Base-by-base conservation (phyloP, 2,329 filamentous ascomycete genomes). In the Cercospora zeae-maydis region DNA sequence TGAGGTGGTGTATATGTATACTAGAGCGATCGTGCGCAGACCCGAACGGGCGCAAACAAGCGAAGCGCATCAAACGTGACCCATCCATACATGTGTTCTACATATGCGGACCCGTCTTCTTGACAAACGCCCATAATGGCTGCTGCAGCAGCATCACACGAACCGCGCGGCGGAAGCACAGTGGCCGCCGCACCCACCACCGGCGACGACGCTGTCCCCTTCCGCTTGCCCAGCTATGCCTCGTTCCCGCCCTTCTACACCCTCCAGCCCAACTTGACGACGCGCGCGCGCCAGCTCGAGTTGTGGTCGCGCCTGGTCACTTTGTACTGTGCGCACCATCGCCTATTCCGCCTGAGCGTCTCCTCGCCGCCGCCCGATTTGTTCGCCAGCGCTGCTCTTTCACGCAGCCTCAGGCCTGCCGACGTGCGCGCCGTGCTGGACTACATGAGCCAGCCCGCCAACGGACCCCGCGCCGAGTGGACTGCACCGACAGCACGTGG, bases 221-320 rank as follows among this genome's bases (percentile, higher is more conserved):
- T 80, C 74, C 59, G 64, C 63, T 79, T 79, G 68, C 79, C 80
- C 36, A 73, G 78, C 9, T 79, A 81, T 75, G 89, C 92, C 83
- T 80, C 81, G 79, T 93, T 92, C 80, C 91, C 91, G 0, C 88
- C 91, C 73, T 93, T 95, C 87, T 95, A 90, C 85, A 92, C 89
- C 61, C 86, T 86, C 59, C 91, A 95, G 77, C 85, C 88, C 36
- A 91, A 91, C 79, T 81, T 86, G 65, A 84, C 84, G 31, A 93
- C 90, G 9, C 88, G 84, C 74, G 85, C 88, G 77, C 86, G 88
- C 51, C 91, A 95, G 74, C 87, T 92, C 65, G 81, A 84, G 63
- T 93, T 93, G 78, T 99, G 95, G 95, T 87, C 89, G n/a, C 77
- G 85, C 33, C 85, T 97, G 14, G 86, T 98, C 73, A 91, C 92